These are phyloP conservation scores for Phaseolus lunatus DNA, from an alignment of 306 rosid species.

Conservation along the genomic window DNA sequence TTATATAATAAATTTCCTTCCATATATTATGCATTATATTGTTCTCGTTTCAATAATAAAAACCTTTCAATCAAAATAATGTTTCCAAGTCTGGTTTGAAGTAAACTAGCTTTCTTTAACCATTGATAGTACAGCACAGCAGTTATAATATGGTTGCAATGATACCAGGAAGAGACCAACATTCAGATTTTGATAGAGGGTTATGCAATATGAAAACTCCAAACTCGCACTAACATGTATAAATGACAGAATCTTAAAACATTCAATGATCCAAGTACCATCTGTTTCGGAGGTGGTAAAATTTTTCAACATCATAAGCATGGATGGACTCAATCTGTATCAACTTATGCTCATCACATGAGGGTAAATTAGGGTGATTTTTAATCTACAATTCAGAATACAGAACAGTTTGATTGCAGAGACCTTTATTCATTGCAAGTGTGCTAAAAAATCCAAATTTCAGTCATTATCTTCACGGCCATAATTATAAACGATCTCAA, in stretches of 20 bases:
- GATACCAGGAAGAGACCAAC: background rate
- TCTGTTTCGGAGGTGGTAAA: conserved; percentile 5
- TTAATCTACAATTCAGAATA: conserved; percentile 35
- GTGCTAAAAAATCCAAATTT: conserved; percentile 39
- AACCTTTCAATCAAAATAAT: too few species aligned
- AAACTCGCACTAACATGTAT: background rate
- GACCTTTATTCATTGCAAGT: conserved; percentile 67
- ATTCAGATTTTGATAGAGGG: background rate
- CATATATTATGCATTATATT: background rate
- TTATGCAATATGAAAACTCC: conserved; percentile 27
- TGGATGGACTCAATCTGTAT: conserved; percentile 51
- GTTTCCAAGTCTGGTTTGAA: background rate
- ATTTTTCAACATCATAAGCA: conserved; percentile 47
- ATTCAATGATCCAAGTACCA: conserved; percentile 17
- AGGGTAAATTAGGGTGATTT: conserved; percentile 6
- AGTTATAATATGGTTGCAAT: background rate
- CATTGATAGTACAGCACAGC: background rate
- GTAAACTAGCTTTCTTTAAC: background rate
- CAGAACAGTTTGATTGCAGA: conserved; percentile 44
- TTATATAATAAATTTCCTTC: background rate
- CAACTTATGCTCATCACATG: conserved; percentile 4
- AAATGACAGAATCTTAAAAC: conserved; percentile 10
- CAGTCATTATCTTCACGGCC: conserved; percentile 85
- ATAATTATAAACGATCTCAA: conserved; percentile 84
- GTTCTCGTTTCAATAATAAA: too few species aligned